Base-by-base conservation (phyloP, 2,329 filamentous ascomycete species). In the Celoporthe dispersa region DNA sequence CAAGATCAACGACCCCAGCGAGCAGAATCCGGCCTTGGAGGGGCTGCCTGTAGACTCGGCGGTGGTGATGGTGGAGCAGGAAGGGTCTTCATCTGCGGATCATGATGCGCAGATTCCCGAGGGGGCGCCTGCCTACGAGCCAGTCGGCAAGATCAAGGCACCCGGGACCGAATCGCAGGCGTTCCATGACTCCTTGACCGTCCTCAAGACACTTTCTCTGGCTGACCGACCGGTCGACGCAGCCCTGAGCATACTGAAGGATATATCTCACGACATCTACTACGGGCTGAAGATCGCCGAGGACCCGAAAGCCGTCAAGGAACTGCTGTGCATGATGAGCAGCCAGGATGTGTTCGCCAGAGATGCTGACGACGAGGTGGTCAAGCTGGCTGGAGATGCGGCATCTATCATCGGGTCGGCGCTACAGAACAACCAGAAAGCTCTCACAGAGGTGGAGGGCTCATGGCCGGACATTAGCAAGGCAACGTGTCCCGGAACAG, bases 221-320 rank as follows among this genome's bases (percentile, higher is more conserved):
- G 73, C 73, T 25, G 77, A 78, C 22, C 73, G 79, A 67, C 78
- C 76, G 3, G 80, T 88, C 19, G 84, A 86, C 55, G 80, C 80
- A 14, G 86, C 87, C 0, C 82, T 92, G 9, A 84, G 86, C 44
- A 83, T 83, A 44, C 83, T 92, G n/a, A 83, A 86, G 71, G 89
- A 92, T 8, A 80, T 91, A 37, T 86, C 89, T 0, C 89, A 92
- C 77, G 90, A 91, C 78, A 88, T 91, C 72, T 92, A 91, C 80
- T 92, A 91, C 77, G 90, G 90, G 12, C 81, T 89, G 25, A 87
- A 90, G 77, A 84, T 91, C 70, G 83, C 85, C 31, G 86, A 88
- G 76, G 86, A 90, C 73, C 75, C 81, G 2, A 83, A 84, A 2
- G 85, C 85, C 1, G 74, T 90, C 66, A 83, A 83, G 72, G 79